Conservation (phyloP, 495 filamentous ascomycete species). For the Durotheca rogersii region DNA sequence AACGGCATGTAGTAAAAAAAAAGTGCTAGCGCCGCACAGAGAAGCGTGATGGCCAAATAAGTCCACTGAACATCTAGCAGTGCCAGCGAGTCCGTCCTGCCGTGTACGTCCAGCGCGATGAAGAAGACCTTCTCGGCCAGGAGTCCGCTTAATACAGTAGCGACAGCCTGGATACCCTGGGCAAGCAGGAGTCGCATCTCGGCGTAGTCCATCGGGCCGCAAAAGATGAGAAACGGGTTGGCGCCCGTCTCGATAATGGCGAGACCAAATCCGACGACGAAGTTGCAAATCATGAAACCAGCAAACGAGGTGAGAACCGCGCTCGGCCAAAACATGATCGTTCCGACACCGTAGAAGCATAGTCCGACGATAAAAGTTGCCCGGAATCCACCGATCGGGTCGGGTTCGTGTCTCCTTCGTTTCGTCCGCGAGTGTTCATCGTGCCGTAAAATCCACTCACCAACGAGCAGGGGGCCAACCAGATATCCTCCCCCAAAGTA, state of each 20-base stretch:
- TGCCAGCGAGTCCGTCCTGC: conserved; percentile 29
- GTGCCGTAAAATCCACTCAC: conserved; percentile 63
- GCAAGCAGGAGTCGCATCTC: conserved; percentile 64
- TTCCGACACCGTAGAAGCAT: conserved; percentile 60
- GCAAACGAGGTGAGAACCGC: conserved; percentile 60
- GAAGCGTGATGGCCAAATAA: conserved; percentile 70
- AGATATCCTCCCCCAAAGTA: conserved; percentile 60
- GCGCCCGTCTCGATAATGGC: conserved; percentile 65
- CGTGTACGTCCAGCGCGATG: conserved; percentile 30
- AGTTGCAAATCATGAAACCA: conserved; percentile 62
- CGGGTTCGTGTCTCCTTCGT: conserved; percentile 26
- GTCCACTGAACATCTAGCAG: conserved; percentile 74
- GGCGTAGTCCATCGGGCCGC: conserved; percentile 50
- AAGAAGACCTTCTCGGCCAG: conserved; percentile 72
- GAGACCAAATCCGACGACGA: conserved; percentile 67
- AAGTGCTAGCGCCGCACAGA: conserved; percentile 64
- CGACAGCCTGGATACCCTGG: conserved; percentile 68
- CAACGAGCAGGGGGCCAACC: conserved; percentile 63
- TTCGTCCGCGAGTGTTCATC: conserved; percentile 49
- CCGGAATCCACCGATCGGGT: conserved; percentile 36
- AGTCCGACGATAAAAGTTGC: conserved; percentile 51
- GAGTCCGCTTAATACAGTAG: conserved; percentile 64
- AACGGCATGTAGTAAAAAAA: conserved; percentile 61
- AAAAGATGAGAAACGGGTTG: conserved; percentile 66
- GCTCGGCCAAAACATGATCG: conserved; percentile 68